A percentile compares a stretch with the other conserved stretches of the same genome.
phyloP scores from a whole-genome alignment of 768 basidiomycete genomes.

The Lepiota brunneoincarnata region DNA sequence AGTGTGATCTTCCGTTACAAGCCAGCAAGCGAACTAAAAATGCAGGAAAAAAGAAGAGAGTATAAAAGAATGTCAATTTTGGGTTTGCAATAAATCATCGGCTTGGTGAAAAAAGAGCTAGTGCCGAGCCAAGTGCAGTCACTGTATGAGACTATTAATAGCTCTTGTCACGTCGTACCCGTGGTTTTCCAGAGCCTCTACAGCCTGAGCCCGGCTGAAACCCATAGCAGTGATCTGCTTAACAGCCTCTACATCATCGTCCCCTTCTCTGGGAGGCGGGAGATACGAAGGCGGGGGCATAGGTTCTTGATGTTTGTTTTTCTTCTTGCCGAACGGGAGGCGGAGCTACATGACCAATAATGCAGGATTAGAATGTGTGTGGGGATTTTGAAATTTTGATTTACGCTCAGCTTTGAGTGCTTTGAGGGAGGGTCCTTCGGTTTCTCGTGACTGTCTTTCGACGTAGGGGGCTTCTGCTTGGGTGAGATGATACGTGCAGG shows the following conservation, averaged over 20 bases:
- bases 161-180: conserved; percentile 81
- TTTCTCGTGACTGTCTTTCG: conserved; percentile 58
- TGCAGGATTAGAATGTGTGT: conserved; percentile 3
- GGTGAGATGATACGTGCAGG: conserved; percentile 56
- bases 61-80: background rate
- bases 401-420: conserved; percentile 76
- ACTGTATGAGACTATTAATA: conserved; percentile 67
- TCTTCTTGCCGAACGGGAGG: conserved; percentile 75
- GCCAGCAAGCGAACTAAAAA: background rate
- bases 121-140: background rate
- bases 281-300: conserved; percentile 37
- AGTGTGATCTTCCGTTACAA: no score
- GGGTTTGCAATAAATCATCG: background rate
- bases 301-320: conserved; percentile 50
- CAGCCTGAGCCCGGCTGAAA: conserved; percentile 78
- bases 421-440: conserved; percentile 53
- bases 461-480: conserved; percentile 57
- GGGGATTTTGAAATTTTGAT: conserved; percentile 23
- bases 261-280: conserved; percentile 46
- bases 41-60: background rate
- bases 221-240: conserved; percentile 88
- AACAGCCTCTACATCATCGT: conserved; percentile 74
- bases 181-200: conserved; percentile 80
- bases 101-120: background rate
- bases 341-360: conserved; percentile 50